Conservation (phyloP, 2,329 filamentous ascomycete species). For the Berkeleyomyces basicola region DNA sequence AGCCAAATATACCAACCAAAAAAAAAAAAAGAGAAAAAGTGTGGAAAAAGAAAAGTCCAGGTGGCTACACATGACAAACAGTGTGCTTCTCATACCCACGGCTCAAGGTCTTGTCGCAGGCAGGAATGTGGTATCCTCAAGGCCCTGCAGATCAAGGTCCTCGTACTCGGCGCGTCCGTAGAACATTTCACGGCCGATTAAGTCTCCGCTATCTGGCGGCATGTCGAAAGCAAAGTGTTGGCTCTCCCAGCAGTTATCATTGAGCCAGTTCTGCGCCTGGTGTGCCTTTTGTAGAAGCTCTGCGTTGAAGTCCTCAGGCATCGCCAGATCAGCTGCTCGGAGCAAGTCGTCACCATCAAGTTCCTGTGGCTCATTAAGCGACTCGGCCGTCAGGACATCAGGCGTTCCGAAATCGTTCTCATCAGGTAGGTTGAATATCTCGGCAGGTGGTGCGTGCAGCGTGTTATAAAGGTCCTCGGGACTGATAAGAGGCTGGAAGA, state of each 20-base stretch:
- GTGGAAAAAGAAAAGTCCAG: neutral
- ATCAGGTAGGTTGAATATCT: constrained; percentile 2
- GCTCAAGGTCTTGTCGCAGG: neutral
- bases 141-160: neutral
- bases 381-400: constrained; percentile 9
- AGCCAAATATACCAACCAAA: neutral
- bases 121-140: neutral
- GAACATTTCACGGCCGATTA: constrained; percentile 5
- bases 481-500: constrained; percentile 8
- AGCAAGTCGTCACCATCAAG: neutral
- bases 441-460: constrained; percentile 3
- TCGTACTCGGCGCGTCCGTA: neutral
- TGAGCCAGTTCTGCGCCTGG: neutral
- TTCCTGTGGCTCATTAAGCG: constrained; percentile 8
- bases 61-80: neutral
- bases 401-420: neutral
- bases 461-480: neutral
- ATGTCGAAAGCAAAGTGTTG: neutral
- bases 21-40: neutral
- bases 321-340: neutral
- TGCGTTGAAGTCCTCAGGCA: constrained; percentile 2
- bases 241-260: neutral
- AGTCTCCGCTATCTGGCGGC: neutral
- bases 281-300: constrained; percentile 4
- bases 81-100: neutral